A percentile compares a stretch with the other conserved stretches of the same genome.
Conservation (phyloP, 1,284 basidiomycete genomes). For the Ceratobasidium sp. region DNA sequence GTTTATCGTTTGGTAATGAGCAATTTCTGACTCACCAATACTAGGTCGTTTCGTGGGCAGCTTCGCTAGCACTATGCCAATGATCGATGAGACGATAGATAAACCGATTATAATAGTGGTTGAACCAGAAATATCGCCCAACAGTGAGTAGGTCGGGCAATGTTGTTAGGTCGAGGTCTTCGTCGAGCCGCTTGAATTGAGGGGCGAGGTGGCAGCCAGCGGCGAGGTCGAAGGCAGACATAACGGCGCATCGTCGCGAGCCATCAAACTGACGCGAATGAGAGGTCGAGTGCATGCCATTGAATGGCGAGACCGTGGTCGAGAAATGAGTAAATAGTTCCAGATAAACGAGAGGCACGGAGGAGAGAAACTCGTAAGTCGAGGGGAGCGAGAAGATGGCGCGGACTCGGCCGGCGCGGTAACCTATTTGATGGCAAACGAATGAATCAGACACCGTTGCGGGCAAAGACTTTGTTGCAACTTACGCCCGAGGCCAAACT, state of each 20-base stretch:
- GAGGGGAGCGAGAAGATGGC: slow-evolving; percentile 10
- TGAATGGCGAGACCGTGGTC: not conserved
- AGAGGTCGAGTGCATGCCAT: not conserved
- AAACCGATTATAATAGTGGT: slow-evolving; percentile 12
- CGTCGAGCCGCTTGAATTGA: not conserved
- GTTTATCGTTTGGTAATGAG: too few relatives aligned
- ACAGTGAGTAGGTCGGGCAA: not conserved
- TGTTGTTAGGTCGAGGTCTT: not conserved
- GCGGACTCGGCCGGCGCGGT: slow-evolving; percentile 17
- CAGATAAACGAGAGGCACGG: slow-evolving; percentile 12
- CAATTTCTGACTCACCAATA: too few relatives aligned
- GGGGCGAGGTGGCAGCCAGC: slow-evolving; percentile 31
- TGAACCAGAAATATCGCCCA: not conserved
- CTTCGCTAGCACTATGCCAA: too few relatives aligned
- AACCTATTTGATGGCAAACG: slow-evolving; percentile 12
- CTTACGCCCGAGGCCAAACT: slow-evolving; percentile 46
- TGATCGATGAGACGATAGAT: slow-evolving; percentile 5
- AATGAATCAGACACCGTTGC: not conserved
- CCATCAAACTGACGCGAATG: not conserved
- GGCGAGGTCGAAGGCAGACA: too few relatives aligned
- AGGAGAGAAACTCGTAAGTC: not conserved
- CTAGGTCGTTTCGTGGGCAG: too few relatives aligned
- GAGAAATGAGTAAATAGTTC: slow-evolving; percentile 29
- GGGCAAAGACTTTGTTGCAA: not conserved
- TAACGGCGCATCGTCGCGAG: too few relatives aligned